phyloP scores from a whole-genome alignment of 257 asterid genomes.

The Solanum pimpinellifolium region DNA sequence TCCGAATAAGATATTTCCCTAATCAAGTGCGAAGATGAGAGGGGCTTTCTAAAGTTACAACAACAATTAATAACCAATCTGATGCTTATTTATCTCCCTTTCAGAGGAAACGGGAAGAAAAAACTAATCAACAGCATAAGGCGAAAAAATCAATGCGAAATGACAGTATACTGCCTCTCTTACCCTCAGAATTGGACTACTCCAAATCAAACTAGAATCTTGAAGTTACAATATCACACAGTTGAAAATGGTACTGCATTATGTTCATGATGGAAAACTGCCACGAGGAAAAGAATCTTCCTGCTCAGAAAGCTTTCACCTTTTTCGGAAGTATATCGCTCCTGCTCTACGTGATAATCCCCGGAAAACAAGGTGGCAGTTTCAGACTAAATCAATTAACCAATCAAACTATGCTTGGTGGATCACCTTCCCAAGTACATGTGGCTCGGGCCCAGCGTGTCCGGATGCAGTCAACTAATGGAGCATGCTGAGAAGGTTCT shows the following conservation, averaged over 20 bases:
- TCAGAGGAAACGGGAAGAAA: background rate
- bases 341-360: background rate
- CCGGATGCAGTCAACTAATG: conserved; percentile 80
- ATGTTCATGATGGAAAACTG: background rate
- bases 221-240: conserved; percentile 10
- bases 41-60: background rate
- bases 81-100: background rate
- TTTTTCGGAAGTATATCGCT: background rate
- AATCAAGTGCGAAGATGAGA: background rate
- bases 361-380: background rate
- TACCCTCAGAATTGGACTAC: background rate
- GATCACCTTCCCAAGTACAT: conserved; percentile 92
- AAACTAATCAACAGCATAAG: background rate
- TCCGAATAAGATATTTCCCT: background rate
- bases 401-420: conserved; percentile 82
- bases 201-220: conserved; percentile 2
- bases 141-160: background rate
- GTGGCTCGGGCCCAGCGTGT: conserved; percentile 87
- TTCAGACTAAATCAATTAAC: background rate
- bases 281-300: background rate
- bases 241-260: conserved; percentile 1
- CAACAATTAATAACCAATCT: background rate
- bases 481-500: conserved; percentile 67
- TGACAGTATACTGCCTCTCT: background rate
- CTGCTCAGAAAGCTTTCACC: background rate